phyloP scores from a whole-genome alignment of 2,329 filamentous ascomycete species.

The Elsinoe australis region DNA sequence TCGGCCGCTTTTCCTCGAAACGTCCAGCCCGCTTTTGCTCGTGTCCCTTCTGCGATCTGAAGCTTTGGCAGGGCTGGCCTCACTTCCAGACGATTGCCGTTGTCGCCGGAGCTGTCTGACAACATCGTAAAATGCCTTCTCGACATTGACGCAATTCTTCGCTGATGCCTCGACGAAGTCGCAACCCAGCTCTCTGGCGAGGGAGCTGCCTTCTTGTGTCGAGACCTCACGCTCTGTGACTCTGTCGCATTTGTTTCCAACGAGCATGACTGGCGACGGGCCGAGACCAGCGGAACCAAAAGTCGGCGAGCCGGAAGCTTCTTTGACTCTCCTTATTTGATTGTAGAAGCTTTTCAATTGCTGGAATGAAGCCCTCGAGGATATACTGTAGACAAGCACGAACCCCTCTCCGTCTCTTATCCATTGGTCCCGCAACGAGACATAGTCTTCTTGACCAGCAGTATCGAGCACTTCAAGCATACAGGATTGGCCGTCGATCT shows the following conservation, averaged over 20 bases:
- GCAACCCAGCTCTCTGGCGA: conserved; percentile 86
- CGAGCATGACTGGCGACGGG: conserved; percentile 84
- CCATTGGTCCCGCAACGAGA: conserved; percentile 93
- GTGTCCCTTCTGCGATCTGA: conserved; percentile 13
- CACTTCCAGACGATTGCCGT: conserved; percentile 35
- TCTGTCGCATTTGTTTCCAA: conserved; percentile 96
- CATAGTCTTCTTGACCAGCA: conserved; percentile 97
- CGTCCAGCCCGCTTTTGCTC: conserved; percentile 15
- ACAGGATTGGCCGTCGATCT: conserved; percentile 90
- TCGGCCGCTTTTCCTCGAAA: conserved; percentile 8
- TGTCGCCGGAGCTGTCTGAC: conserved; percentile 83
- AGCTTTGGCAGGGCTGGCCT: conserved; percentile 6
- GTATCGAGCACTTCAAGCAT: conserved; percentile 98
- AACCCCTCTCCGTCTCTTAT: conserved; percentile 97
- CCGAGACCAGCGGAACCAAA: conserved; percentile 66
- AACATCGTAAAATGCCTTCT: conserved; percentile 97
- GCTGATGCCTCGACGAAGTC: conserved; percentile 96
- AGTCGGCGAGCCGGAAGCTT: conserved; percentile 64
- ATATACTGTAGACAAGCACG: conserved; percentile 96
- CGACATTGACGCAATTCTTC: conserved; percentile 97
- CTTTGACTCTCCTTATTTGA: conserved; percentile 95
- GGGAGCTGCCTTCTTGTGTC: conserved; percentile 85
- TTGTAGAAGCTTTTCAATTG: conserved; percentile 94
- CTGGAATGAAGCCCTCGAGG: conserved; percentile 87
- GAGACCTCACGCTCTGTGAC: conserved; percentile 94